Base-by-base conservation (phyloP, 805 yeast genomes). In the Candida bentonensis region DNA sequence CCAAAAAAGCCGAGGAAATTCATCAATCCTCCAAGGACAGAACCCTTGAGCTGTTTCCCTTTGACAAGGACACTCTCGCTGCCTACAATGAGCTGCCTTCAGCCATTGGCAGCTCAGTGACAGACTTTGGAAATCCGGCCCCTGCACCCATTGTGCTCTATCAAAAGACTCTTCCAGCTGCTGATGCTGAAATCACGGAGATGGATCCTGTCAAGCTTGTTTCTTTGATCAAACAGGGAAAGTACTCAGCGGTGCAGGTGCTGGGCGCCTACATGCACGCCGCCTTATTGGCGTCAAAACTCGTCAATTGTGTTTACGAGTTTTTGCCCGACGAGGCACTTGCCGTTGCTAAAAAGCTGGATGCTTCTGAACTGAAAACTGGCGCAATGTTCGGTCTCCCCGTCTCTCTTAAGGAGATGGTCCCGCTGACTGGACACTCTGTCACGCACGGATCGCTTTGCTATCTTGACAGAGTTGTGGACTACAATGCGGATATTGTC, bases 401-500 rank as follows among this genome's bases (percentile, higher is more conserved):
- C 5, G 20, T 30, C 7, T 30, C 36, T 11, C 36, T 30, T 15
- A 30, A 30, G n/a, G 36, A 30, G 36, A 30, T 30, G 36, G n/a
- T 30, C 17, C 36, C 36, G 20, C n/a, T 30, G 20, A 30, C 36
- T 13, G 36, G 36, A 9, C 36, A 30, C 17, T 30, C 36, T 11
- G 36, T 30, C 7, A 30, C 36, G 17, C 36, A 30, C n/a, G 36
- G 36, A 4, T 30, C 36, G n/a, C n/a, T 30, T 11, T 30, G 36
- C 36, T 30, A 30, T 15, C 36, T 76, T 39, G 72, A 69, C 44
- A 65, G 72, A 51, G 60, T 74, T 17, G 65, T 78, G 9, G 54
- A 55, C 4, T 67, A 65, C 41, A 74, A 72, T 52, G 69, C 77
- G 4, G 61, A 62, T 25, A 69, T 76, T 11, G 59, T 69, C n/a